Base-by-base conservation (phyloP, 345 rosid species). In the Lepidium sativum region DNA sequence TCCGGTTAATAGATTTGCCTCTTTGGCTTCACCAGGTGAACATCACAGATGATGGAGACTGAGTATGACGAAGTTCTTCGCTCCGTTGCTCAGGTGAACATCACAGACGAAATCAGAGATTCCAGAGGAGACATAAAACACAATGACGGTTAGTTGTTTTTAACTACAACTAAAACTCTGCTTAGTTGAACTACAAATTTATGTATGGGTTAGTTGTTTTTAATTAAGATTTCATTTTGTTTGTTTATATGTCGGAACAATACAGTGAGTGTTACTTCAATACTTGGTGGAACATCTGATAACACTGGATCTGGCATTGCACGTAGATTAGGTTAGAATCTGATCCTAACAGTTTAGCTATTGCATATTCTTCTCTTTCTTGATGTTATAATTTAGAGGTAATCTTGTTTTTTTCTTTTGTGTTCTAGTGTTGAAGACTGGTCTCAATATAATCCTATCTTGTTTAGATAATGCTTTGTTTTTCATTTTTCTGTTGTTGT, bases 301-400 rank as follows among this genome's bases (percentile, higher is more conserved):
- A 88, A 88, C 76, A 80, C 87, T 33, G 96, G 97, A n/a, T 75
- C 92, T 4, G 87, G 94, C 62, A 87, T 90, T 67, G 98, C 96
- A 27, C 87, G 95, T 41, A 78, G 99, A 68, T 62, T 88, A 78
- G 97, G 97, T 94, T 71, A 8, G 32, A 60, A 43, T 63, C 37
- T 18, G 16, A 60, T 34, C 4, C 0, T 32, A 9, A 7, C 63
- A 27, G 4, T 29, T 41, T 15, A 49, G 11, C 8, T 3, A n/a
- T n/a, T n/a, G n/a, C n/a, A n/a, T 41, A n/a, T 6, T 3, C 6
- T 31, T 49, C 1, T 38, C 1, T 33, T 56, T 56, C 10, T 49
- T 29, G 52, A 39, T 68, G 13, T 1, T 64, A 38, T 0, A 41
- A n/a, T 42, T 27, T 42, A 18, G 14, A 27, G 47, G 1, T 10